Percentiles rank a stretch among this genome's conserved stretches.
These are phyloP conservation scores for Dianthus caryophyllus DNA, from an alignment of 148 eudicot species.

Conservation along the genomic window DNA sequence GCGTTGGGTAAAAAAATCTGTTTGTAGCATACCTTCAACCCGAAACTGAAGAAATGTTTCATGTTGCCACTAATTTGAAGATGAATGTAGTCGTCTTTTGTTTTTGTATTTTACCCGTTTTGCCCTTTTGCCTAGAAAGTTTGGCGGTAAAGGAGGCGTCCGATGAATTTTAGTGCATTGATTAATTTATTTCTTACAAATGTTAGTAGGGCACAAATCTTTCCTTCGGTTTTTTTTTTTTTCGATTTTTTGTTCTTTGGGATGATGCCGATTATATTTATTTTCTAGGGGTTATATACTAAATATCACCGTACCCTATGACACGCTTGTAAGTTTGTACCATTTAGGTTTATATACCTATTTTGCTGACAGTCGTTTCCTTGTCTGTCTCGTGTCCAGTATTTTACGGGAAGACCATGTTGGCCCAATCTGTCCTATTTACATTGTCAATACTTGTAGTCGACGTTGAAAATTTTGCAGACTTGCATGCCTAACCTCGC, in stretches of 20 bases:
- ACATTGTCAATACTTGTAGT: too few species aligned
- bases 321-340: not conserved
- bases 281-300: constrained; percentile 16
- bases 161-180: constrained; percentile 33
- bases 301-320: not conserved
- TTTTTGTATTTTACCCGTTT: not conserved
- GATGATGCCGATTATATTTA: constrained; percentile 12
- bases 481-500: too few species aligned
- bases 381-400: too few species aligned
- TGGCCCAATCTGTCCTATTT: too few species aligned
- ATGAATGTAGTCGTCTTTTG: constrained; percentile 29
- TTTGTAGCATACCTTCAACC: constrained; percentile 30
- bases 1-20: constrained; percentile 25
- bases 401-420: too few species aligned
- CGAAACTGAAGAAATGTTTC: constrained; percentile 19
- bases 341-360: not conserved
- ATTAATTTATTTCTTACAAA: constrained; percentile 35
- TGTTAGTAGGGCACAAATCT: constrained; percentile 12
- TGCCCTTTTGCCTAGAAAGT: constrained; percentile 21
- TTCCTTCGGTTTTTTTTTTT: not conserved
- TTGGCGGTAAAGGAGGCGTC: constrained; percentile 29
- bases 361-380: not conserved
- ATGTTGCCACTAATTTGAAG: constrained; percentile 32
- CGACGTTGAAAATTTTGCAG: too few species aligned
- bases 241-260: not conserved